Evolutionary conservation across 371 early-diverging fungal genomes (phyloP), one percentile per base, ranked within the genome.

Genomic region (Lichtheimia hyalospora): DNA sequence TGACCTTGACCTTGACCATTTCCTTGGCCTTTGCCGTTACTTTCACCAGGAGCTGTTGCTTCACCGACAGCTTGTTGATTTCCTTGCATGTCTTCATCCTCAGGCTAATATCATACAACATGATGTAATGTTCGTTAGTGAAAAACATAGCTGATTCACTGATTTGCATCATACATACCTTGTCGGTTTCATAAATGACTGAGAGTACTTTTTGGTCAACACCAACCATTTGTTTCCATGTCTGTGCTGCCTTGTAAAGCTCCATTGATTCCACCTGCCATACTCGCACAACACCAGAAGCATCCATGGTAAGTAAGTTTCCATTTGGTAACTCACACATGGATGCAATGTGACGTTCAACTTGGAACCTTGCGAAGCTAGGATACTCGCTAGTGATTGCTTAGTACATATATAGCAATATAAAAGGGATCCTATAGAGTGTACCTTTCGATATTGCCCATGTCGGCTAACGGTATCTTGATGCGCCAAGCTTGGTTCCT

Each of bases 201-300:
- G 82, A 73, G 15, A 92, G 66, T 0, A 75, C 76, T 15, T 82
- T 78, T 48, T 82, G 75, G 60, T 90, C 92, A 2, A 90, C 79
- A 6, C 92, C 92, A 18, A 89, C 89, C 69, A 92, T 74, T 52
- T 85, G 81, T 61, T 85, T 89, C 92, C 92, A 92, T 0, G 86
- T 84, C 50, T 86, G 74, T 4, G 87, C 84, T 18, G 90, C 82
- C 6, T 69, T 71, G 61, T 81, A 79, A 12, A 88, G 65, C 7
- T 83, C 81, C 2, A 76, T 75, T 5, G 82, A 67, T 25, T 79
- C 75, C 3, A 85, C 80, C 68, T 92, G 92, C 87, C 88, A 90
- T 15, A 92, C 77, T 25, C 88, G 83, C 16, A 84, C 86, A 25
- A 77, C 71, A 41, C 90, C 89, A 57, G 79, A 64, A 60, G 77